phyloP scores from a whole-genome alignment of 179 eudicot species.

The Beta lomatogona region DNA sequence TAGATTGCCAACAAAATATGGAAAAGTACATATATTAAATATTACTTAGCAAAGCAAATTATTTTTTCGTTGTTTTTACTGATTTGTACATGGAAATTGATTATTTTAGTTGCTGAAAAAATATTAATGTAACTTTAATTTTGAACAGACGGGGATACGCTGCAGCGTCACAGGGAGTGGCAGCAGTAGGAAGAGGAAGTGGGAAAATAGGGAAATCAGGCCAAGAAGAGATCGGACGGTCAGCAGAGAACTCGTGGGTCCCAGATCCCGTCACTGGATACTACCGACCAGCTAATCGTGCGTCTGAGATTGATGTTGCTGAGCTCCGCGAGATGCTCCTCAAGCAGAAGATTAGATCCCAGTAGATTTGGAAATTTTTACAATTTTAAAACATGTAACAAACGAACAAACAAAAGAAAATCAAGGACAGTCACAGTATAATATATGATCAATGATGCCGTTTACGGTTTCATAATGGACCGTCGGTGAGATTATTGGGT shows the following conservation, averaged over 20 bases:
- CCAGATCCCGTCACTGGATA: slow-evolving; percentile 66
- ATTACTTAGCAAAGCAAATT: too few species aligned
- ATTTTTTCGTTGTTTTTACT: too few species aligned
- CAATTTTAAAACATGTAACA: too few species aligned
- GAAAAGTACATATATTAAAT: too few species aligned
- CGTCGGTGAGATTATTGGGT: slow-evolving; percentile 18
- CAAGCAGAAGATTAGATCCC: slow-evolving; percentile 34
- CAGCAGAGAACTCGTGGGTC: slow-evolving; percentile 60
- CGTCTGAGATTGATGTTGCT: slow-evolving; percentile 40
- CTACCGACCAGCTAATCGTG: slow-evolving; percentile 47
- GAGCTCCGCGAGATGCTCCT: slow-evolving; percentile 41
- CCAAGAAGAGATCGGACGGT: slow-evolving; percentile 17
- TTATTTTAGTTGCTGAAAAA: too few species aligned
- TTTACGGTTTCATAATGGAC: not conserved
- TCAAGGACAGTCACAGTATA: not conserved
- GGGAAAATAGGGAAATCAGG: slow-evolving; percentile 23
- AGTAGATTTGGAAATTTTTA: not conserved
- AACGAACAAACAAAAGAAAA: not conserved
- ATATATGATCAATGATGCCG: slow-evolving; percentile 1
- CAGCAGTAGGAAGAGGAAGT: slow-evolving; percentile 30
- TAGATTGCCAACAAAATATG: too few species aligned
- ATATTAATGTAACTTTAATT: not conserved
- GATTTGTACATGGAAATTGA: too few species aligned
- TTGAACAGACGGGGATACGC: slow-evolving; percentile 53
- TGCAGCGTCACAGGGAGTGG: slow-evolving; percentile 41